A percentile compares a stretch with the other conserved stretches of the same genome.
Evolutionary conservation across 2,329 filamentous ascomycete species (phyloP).

Genomic region (Dactylonectria macrodidyma): DNA sequence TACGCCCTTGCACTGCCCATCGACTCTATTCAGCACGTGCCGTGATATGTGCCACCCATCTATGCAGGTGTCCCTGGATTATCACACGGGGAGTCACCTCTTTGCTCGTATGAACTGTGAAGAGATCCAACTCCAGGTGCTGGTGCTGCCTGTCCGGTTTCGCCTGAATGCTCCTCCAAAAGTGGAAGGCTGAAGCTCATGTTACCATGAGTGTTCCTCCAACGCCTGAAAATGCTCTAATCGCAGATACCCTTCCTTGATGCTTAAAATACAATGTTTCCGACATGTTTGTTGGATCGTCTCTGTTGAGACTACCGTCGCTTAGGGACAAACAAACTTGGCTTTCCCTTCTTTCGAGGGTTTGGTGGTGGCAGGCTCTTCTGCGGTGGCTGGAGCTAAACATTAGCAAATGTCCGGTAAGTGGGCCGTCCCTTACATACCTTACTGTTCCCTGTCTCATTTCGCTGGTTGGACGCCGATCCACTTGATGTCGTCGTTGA

Average conservation of each 20-base stretch:
- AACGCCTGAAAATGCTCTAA: slow-evolving; percentile 43
- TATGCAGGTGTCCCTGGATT: neutral
- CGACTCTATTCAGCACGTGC: neutral
- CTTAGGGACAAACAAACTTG: slow-evolving; percentile 62
- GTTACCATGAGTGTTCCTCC: slow-evolving; percentile 14
- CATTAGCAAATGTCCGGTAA: slow-evolving; percentile 32
- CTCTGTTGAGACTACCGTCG: slow-evolving; percentile 58
- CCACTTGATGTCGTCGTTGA: slow-evolving; percentile 40
- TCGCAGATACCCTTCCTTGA: slow-evolving; percentile 23
- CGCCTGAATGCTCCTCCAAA: slow-evolving; percentile 15
- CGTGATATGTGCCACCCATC: slow-evolving; percentile 8
- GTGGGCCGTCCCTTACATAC: slow-evolving; percentile 29
- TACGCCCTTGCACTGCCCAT: neutral
- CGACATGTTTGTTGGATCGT: slow-evolving; percentile 28
- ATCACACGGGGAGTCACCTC: neutral
- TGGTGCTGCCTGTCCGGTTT: neutral
- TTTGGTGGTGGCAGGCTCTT: slow-evolving; percentile 44
- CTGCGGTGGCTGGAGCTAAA: slow-evolving; percentile 28
- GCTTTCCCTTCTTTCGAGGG: slow-evolving; percentile 57
- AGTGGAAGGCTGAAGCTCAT: slow-evolving; percentile 4
- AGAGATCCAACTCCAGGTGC: slow-evolving; percentile 6
- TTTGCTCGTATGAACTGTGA: neutral
- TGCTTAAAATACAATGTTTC: slow-evolving; percentile 23
- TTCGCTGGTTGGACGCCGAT: slow-evolving; percentile 37
- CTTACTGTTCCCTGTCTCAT: slow-evolving; percentile 36